Evolutionary conservation across 1,284 basidiomycete genomes (phyloP).

Genomic region (Tylopilus sp.): DNA sequence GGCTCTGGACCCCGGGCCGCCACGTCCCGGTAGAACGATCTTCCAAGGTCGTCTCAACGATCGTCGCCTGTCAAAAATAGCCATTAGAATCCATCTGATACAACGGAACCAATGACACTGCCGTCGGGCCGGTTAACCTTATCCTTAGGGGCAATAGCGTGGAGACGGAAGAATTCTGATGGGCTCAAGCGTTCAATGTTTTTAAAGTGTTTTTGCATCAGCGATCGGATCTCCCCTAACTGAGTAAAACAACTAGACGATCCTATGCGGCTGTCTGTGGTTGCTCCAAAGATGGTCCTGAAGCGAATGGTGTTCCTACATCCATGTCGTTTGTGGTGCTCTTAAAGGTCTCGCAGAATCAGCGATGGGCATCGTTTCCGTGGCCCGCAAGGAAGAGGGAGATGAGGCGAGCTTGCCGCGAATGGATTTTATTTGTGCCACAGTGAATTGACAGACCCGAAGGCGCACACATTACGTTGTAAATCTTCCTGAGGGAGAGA

Average conservation of each 20-base stretch:
- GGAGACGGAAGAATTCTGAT: slow-evolving; percentile 38
- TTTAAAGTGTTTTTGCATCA: slow-evolving; percentile 43
- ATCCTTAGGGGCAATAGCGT: slow-evolving; percentile 27
- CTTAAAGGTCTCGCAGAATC: too few species aligned
- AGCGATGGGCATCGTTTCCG: too few species aligned
- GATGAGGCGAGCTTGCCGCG: too few species aligned
- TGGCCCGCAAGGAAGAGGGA: too few species aligned
- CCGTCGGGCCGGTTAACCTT: slow-evolving; percentile 43
- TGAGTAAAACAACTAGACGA: too few species aligned
- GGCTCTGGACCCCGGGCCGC: slow-evolving; percentile 37
- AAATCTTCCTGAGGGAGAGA: neutral
- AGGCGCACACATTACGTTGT: neutral
- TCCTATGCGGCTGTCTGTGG: too few species aligned
- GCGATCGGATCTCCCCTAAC: slow-evolving; percentile 21
- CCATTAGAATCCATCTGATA: neutral
- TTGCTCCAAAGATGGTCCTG: slow-evolving; percentile 26
- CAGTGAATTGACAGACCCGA: neutral
- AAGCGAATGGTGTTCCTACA: slow-evolving; percentile 33
- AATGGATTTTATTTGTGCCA: neutral
- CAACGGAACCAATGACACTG: slow-evolving; percentile 11
- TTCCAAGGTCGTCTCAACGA: slow-evolving; percentile 41
- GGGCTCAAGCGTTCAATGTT: slow-evolving; percentile 39
- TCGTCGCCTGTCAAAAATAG: slow-evolving; percentile 35
- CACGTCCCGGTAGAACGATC: slow-evolving; percentile 37
- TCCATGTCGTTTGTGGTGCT: neutral